These are phyloP conservation scores for Cyclostephanos tholiformis DNA, from an alignment of 108 stramenopile species.

Conservation along the genomic window DNA sequence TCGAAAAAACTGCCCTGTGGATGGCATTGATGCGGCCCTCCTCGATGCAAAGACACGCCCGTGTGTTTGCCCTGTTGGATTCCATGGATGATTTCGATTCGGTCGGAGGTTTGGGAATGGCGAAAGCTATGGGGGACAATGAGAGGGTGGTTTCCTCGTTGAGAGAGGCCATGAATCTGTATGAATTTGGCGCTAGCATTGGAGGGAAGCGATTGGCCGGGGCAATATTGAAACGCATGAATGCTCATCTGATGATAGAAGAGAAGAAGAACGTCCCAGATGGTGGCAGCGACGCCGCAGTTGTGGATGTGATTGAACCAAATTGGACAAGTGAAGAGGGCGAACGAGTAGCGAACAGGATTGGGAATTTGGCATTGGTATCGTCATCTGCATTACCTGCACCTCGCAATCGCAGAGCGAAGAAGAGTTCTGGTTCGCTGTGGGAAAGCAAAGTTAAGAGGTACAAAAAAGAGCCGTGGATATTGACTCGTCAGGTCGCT, in stretches of 20 bases:
- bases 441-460: conserved; percentile 33
- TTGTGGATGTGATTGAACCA: conserved; percentile 33
- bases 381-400: conserved; percentile 7
- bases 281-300: conserved; percentile 9
- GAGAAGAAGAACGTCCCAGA: conserved; percentile 29
- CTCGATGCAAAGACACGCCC: conserved; percentile 39
- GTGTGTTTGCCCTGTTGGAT: conserved; percentile 50
- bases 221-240: conserved; percentile 49
- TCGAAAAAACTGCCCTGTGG: conserved; percentile 51
- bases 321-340: conserved; percentile 41
- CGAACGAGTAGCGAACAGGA: conserved; percentile 28
- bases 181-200: conserved; percentile 49
- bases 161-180: conserved; percentile 30
- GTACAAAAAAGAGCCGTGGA: conserved; percentile 49
- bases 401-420: conserved; percentile 8
- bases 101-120: conserved; percentile 2
- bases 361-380: conserved; percentile 51
- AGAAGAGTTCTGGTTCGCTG: conserved; percentile 17
- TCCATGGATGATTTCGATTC: conserved; percentile 47
- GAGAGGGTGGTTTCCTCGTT: conserved; percentile 14
- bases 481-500: conserved; percentile 36
- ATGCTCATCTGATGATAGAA: conserved; percentile 40
- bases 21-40: conserved; percentile 55
- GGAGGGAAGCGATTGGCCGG: conserved; percentile 46
- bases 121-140: neutral